Evolutionary conservation across 164 flowering plant species (phyloP).

Genomic region (Umbilicus rupestris): DNA sequence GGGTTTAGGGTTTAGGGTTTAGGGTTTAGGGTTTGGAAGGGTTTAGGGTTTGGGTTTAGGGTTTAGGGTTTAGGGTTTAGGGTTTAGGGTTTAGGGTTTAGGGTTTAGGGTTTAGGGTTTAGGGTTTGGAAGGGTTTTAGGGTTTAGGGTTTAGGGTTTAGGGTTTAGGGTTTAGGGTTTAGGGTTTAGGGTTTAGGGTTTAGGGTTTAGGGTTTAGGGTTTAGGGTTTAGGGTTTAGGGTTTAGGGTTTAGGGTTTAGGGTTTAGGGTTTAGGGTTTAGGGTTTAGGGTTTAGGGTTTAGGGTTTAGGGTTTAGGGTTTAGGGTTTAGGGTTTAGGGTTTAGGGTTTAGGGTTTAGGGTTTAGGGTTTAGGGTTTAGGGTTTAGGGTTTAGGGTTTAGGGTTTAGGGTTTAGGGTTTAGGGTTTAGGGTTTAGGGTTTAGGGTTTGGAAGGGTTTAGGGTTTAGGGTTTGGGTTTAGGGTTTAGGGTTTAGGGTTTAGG

Average conservation of each 20-base stretch:
- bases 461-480: too few species aligned
- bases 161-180: slow-evolving; percentile 9
- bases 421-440: background rate
- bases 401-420: background rate
- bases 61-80: slow-evolving; percentile 9
- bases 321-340: background rate
- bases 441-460: too few species aligned
- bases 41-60: too few species aligned
- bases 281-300: slow-evolving; percentile 9
- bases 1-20: slow-evolving; percentile 9
- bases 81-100: slow-evolving; percentile 9
- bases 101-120: slow-evolving; percentile 9
- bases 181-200: slow-evolving; percentile 9
- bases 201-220: slow-evolving; percentile 9
- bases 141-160: slow-evolving; percentile 8
- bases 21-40: too few species aligned
- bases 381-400: background rate
- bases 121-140: too few species aligned
- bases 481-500: slow-evolving; percentile 1
- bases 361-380: background rate
- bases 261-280: slow-evolving; percentile 9
- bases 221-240: slow-evolving; percentile 9
- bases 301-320: slow-evolving; percentile 8
- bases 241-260: slow-evolving; percentile 9
- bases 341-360: background rate